A percentile compares a stretch with the other conserved stretches of the same genome.
These are phyloP conservation scores for Simplicillium sp. DNA, from an alignment of 2,329 filamentous ascomycete genomes.

Conservation along the genomic window DNA sequence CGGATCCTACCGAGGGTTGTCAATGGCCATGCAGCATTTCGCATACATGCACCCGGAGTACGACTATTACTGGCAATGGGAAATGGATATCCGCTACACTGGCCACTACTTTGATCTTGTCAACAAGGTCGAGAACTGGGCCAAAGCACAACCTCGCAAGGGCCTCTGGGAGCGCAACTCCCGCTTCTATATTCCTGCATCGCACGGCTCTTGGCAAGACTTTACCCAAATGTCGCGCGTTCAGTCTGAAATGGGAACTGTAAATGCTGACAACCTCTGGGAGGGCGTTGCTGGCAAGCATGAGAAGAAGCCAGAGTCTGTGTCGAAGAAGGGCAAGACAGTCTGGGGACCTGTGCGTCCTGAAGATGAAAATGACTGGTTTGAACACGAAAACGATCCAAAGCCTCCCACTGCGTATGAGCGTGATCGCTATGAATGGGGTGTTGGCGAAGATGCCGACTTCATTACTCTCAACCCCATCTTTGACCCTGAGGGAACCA, in stretches of 20 bases:
- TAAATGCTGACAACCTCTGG: conserved; percentile 58
- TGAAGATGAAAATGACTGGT: conserved; percentile 57
- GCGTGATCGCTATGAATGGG: conserved; percentile 77
- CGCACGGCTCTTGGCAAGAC: conserved; percentile 72
- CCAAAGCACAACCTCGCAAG: conserved; percentile 64
- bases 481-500: conserved; percentile 81
- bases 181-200: conserved; percentile 67
- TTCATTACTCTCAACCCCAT: conserved; percentile 85
- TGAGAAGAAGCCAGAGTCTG: conserved; percentile 24
- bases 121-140: conserved; percentile 59
- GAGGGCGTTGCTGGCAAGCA: conserved; percentile 37
- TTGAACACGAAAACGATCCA: conserved; percentile 64
- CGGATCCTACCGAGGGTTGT: conserved; percentile 83
- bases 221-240: conserved; percentile 66
- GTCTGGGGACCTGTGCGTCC: conserved; percentile 82
- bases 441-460: conserved; percentile 82
- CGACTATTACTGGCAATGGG: conserved; percentile 90
- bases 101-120: conserved; percentile 76
- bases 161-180: conserved; percentile 73
- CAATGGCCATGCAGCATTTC: conserved; percentile 94
- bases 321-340: conserved; percentile 42
- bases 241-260: conserved; percentile 61
- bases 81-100: conserved; percentile 86
- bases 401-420: conserved; percentile 61
- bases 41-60: conserved; percentile 82